Conservation (phyloP, 306 rosid genomes). For the Geum urbanum region DNA sequence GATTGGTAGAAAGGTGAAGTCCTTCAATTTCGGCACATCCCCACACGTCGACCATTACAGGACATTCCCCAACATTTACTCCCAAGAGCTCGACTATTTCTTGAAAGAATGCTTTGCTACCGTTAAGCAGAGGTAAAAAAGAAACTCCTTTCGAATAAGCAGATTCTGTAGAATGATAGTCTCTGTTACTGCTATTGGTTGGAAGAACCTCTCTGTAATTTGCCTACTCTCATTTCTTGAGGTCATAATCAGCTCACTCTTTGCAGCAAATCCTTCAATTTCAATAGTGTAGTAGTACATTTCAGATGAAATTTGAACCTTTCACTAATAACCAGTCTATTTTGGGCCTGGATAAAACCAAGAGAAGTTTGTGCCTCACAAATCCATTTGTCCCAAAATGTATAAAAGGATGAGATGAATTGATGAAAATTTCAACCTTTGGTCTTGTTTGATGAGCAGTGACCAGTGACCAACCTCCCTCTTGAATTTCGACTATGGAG, state of each 20-base stretch:
- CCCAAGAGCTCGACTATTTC: constrained; percentile 49
- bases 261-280: neutral
- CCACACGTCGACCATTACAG: constrained; percentile 93
- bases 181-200: neutral
- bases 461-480: too few species aligned
- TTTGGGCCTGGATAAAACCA: neutral
- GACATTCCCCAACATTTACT: constrained; percentile 55
- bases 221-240: neutral
- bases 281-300: too few species aligned
- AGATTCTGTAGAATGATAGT: neutral
- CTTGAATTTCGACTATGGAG: constrained; percentile 33
- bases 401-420: too few species aligned
- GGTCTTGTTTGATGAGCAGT: too few species aligned
- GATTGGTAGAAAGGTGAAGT: constrained; percentile 51
- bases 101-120: constrained; percentile 46
- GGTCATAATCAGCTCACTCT: neutral
- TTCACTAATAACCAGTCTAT: neutral
- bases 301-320: too few species aligned
- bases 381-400: too few species aligned
- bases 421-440: too few species aligned
- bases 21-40: constrained; percentile 61
- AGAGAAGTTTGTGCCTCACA: neutral
- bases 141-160: neutral
- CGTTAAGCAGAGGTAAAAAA: constrained; percentile 12
- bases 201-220: neutral